phyloP scores from a whole-genome alignment of 768 basidiomycete species.

The Macrolepiota albuminosa region DNA sequence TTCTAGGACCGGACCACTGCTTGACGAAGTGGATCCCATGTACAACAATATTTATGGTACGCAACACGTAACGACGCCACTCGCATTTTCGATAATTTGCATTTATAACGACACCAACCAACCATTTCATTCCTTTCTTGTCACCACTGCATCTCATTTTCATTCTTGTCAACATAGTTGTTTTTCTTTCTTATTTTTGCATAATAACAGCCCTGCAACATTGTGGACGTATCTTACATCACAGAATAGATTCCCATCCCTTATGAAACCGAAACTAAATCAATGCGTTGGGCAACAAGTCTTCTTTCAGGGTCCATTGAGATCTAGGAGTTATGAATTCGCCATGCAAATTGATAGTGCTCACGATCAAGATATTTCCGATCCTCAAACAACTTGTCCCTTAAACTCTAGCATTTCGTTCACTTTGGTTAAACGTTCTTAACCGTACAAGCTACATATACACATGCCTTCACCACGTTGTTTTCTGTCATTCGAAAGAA shows the following conservation, averaged over 20 bases:
- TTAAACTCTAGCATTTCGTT: background rate
- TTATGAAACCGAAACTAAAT: background rate
- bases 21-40: slow-evolving; percentile 1
- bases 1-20: background rate
- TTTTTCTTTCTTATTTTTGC: slow-evolving; percentile 19
- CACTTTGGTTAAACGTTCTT: background rate
- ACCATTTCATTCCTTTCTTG: slow-evolving; percentile 9
- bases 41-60: slow-evolving; percentile 6
- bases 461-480: slow-evolving; percentile 1
- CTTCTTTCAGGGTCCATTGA: background rate
- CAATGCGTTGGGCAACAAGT: background rate
- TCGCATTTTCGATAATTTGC: slow-evolving; percentile 8
- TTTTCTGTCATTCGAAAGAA: background rate
- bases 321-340: background rate
- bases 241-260: slow-evolving; percentile 16
- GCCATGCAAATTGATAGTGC: background rate
- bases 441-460: background rate
- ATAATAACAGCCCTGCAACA: slow-evolving; percentile 21
- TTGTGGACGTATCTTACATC: slow-evolving; percentile 19
- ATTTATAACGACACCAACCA: slow-evolving; percentile 10
- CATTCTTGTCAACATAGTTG: slow-evolving; percentile 14
- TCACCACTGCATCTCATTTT: slow-evolving; percentile 14
- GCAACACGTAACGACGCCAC: background rate
- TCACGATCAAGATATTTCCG: background rate
- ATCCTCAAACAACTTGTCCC: background rate